phyloP scores from a whole-genome alignment of 306 rosid species.

The Elaeagnus macrophylla region DNA sequence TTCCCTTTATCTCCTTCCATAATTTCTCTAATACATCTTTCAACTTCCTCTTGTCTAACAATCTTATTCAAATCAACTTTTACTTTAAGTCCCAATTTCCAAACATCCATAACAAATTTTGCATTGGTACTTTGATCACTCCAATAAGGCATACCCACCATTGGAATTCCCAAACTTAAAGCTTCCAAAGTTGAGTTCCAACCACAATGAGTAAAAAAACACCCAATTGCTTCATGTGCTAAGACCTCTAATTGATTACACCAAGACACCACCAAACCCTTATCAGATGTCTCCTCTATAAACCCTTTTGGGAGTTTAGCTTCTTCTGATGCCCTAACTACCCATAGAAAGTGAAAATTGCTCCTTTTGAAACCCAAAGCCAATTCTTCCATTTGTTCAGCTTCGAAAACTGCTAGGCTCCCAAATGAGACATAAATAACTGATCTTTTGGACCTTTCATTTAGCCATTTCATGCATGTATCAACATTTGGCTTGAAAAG shows the following conservation, averaged over 20 bases:
- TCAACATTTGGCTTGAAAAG: slow-evolving; percentile 3
- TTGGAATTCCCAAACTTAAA: too few species aligned
- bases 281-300: not conserved
- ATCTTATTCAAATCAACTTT: too few species aligned
- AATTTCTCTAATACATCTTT: too few species aligned
- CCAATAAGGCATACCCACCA: too few species aligned
- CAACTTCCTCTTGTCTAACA: too few species aligned
- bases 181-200: not conserved
- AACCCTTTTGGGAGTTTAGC: slow-evolving; percentile 2
- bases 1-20: too few species aligned
- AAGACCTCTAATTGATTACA: slow-evolving; percentile 10
- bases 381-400: slow-evolving; percentile 11
- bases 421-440: slow-evolving; percentile 20
- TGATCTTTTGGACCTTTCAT: slow-evolving; percentile 6
- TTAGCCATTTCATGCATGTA: slow-evolving; percentile 5
- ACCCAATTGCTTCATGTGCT: slow-evolving; percentile 9
- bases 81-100: too few species aligned
- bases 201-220: slow-evolving; percentile 1
- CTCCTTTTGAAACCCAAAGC: slow-evolving; percentile 12
- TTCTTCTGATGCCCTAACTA: slow-evolving; percentile 7
- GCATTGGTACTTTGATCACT: too few species aligned
- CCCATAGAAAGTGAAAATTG: slow-evolving; percentile 11
- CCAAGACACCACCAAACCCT: slow-evolving; percentile 13
- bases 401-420: slow-evolving; percentile 3
- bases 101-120: too few species aligned